Evolutionary conservation across 805 yeast species (phyloP).

Genomic region (Wickerhamiella slavikovae): DNA sequence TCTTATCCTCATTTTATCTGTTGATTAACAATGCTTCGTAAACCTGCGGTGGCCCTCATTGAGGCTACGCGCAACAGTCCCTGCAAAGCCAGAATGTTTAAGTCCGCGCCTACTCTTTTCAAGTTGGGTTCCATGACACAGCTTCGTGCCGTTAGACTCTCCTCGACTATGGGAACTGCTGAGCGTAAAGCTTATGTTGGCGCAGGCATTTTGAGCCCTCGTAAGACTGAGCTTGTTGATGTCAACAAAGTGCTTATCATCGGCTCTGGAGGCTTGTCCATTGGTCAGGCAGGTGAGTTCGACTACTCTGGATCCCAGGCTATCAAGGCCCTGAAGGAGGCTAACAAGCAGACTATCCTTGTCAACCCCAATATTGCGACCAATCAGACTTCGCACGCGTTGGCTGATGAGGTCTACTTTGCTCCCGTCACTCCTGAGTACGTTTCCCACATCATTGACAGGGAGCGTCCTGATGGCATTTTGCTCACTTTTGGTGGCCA

Average conservation of each 20-base stretch:
- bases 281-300: conserved; percentile 97
- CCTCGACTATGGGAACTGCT: conserved; percentile 1
- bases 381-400: conserved; percentile 83
- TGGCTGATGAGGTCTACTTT: conserved; percentile 90
- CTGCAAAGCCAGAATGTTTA: conserved; percentile 5
- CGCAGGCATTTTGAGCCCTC: conserved; percentile 19
- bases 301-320: conserved; percentile 95
- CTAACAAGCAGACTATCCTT: conserved; percentile 63
- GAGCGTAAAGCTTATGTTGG: conserved; percentile 15
- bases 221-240: conserved; percentile 34
- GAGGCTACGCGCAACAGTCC: conserved; percentile 10
- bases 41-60: conserved; percentile 7
- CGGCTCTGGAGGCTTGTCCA: conserved; percentile 94
- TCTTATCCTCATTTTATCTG: no score
- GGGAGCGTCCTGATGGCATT: conserved; percentile 93
- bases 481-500: conserved; percentile 96
- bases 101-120: conserved; percentile 2
- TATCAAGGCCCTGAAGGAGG: conserved; percentile 83
- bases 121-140: background rate
- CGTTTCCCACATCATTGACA: conserved; percentile 82
- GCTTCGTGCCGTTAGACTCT: background rate
- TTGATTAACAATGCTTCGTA: conserved; percentile 5
- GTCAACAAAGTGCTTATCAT: conserved; percentile 74
- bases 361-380: conserved; percentile 95
- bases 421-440: conserved; percentile 95